A percentile compares a stretch with the other conserved stretches of the same genome.
These are phyloP conservation scores for Neurospora sp. DNA, from an alignment of 495 filamentous ascomycete genomes.

Conservation along the genomic window DNA sequence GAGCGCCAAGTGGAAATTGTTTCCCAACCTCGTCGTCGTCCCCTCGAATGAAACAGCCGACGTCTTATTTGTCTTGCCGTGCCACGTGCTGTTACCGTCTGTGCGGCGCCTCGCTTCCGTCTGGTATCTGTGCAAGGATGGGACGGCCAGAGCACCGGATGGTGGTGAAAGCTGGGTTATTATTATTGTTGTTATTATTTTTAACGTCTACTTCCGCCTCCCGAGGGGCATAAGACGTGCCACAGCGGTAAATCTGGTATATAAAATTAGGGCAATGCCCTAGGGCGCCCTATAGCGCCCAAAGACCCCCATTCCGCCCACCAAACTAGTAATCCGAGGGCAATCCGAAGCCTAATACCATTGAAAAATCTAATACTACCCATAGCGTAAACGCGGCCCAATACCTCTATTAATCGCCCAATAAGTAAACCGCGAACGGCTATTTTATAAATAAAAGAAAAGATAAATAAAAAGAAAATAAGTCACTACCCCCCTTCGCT, in stretches of 20 bases:
- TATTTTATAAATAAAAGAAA: neutral
- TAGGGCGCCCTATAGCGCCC: too few species aligned
- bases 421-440: neutral
- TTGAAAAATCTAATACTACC: neutral
- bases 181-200: too few species aligned
- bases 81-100: neutral
- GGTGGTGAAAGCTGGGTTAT: too few species aligned
- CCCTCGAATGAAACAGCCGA: neutral
- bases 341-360: neutral
- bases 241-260: neutral
- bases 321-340: neutral
- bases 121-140: neutral
- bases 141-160: neutral
- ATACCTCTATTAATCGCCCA: neutral
- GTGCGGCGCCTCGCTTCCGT: neutral
- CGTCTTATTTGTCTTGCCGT: neutral
- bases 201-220: too few species aligned
- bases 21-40: neutral
- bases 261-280: neutral
- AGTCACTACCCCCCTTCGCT: neutral
- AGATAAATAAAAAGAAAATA: neutral
- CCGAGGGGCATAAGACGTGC: too few species aligned
- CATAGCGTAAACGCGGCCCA: neutral
- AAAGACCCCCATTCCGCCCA: too few species aligned
- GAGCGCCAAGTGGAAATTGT: neutral